Evolutionary conservation across 2,329 filamentous ascomycete species (phyloP), one percentile per base, ranked within the genome.

Genomic region (Xylaria sp.): DNA sequence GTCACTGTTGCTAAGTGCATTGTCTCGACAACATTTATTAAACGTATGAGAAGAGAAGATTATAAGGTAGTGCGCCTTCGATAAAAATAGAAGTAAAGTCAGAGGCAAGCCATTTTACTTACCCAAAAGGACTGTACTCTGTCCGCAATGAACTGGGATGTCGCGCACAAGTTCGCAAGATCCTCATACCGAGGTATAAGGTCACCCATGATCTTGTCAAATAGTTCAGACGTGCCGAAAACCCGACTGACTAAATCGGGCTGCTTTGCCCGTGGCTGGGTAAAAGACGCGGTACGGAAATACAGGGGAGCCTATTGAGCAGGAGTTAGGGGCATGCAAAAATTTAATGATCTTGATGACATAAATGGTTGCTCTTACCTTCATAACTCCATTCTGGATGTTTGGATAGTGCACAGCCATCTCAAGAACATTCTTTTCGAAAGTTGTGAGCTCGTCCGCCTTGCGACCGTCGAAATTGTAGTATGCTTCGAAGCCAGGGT

Each of bases 151-250:
- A 68, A 65, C 51, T 78, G 76, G 8, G 72, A 77, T 0, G 73
- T 70, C 6, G 70, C 66, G 12, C 52, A 70, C 0, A 78, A 55
- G 15, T 76, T 78, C 1, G 44, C 46, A 1, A 79, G 34, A 15
- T 75, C 70, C 12, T 72, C 74, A 44, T 68, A 70, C 0, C 70
- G 63, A 1, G 51, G n/a, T 0, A 70, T 60, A 0, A 78, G 12
- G 9, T 69, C 12, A 0, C 20, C 32, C 9, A 76, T 10, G 1
- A 79, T 41, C 2, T 50, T 25, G 0, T 65, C 5, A 5, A 69
- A 70, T 0, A 79, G 50, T 20, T 79, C 78, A 0, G 59, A 20
- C 0, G 44, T 70, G 1, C 20, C 51, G 50, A 77, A 69, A 1
- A 76, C 37, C 0, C 10, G 4, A 2, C 52, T 63, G 15, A 78